Base-by-base conservation (phyloP, 345 rosid genomes). In the Angophora floribunda region DNA sequence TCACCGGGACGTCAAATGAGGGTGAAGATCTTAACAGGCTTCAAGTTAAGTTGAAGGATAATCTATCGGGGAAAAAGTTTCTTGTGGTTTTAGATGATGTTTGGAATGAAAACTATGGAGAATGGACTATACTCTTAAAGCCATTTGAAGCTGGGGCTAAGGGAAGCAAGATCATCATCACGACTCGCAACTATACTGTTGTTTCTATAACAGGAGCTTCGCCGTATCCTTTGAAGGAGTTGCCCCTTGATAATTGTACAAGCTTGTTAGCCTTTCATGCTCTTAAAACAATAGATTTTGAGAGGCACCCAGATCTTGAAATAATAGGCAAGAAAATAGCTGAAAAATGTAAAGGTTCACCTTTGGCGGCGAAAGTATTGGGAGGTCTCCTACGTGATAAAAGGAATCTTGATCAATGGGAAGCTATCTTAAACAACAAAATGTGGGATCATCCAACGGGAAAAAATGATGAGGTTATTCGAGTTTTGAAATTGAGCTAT, bases 391-490 rank as follows among this genome's bases (percentile, higher is more conserved):
- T 65, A 13, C 7, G 78, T 65, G 4, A 15, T 4, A 6, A 30
- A 7, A 1, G 11, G 78, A 65, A 14, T 65, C 78, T 41, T 0
- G 11, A 15, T 65, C 4, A 65, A 65, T 65, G 75, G 75, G 19
- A 65, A n/a, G 75, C 19, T 14, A 65, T 14, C 9, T 65, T 65
- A 65, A n/a, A 14, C 7, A n/a, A 7, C 41, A 65, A 0, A 65
- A 7, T 65, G 15, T 65, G 75, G 75, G 10, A n/a, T n/a, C 41
- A 13, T n/a, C 75, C 41, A 6, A 65, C 0, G 0, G 1, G 41
- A 65, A 16, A 65, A 30, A 65, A 65, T 1, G 75, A n/a, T 65
- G 41, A 65, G 75, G 41, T 65, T 3, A 30, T n/a, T 15, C 75
- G 9, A n/a, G 10, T n/a, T 30, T 65, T 65, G 75, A 65, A 30